Evolutionary conservation across 257 asterid species (phyloP).

Genomic region (Marsdenia floribunda): DNA sequence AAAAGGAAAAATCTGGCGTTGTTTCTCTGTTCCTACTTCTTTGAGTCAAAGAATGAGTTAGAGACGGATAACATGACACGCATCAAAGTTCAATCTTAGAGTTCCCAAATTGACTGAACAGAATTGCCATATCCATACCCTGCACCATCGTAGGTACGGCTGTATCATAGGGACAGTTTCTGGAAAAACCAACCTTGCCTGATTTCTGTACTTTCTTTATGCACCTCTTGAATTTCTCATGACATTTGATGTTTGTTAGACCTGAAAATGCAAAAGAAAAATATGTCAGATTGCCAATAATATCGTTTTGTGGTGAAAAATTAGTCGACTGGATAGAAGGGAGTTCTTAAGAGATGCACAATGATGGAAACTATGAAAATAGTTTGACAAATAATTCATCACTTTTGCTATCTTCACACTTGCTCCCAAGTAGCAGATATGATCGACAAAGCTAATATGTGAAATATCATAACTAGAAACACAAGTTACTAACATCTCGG

Average conservation of each 20-base stretch:
- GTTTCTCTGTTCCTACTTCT: background rate
- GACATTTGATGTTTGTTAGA: slow-evolving; percentile 66
- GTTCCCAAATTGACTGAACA: slow-evolving; percentile 66
- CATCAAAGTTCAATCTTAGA: slow-evolving; percentile 51
- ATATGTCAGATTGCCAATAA: too few species aligned
- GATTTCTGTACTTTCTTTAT: slow-evolving; percentile 67
- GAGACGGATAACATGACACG: background rate
- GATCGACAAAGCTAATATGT: background rate
- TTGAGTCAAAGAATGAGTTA: background rate
- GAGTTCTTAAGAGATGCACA: background rate
- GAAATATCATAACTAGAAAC: background rate
- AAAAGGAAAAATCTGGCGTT: background rate
- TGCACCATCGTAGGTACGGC: slow-evolving; percentile 82
- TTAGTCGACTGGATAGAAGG: background rate
- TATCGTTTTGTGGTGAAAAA: too few species aligned
- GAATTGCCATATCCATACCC: slow-evolving; percentile 86
- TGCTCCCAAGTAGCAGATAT: background rate
- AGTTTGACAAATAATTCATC: background rate
- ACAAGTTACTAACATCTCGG: background rate
- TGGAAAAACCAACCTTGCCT: slow-evolving; percentile 72
- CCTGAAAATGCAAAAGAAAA: slow-evolving; percentile 37
- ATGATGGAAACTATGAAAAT: background rate
- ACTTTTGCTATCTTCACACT: background rate
- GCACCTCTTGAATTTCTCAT: slow-evolving; percentile 80
- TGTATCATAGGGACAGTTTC: slow-evolving; percentile 55